These are phyloP conservation scores for Diospyros kaki DNA, from an alignment of 148 eudicot genomes.

Conservation along the genomic window DNA sequence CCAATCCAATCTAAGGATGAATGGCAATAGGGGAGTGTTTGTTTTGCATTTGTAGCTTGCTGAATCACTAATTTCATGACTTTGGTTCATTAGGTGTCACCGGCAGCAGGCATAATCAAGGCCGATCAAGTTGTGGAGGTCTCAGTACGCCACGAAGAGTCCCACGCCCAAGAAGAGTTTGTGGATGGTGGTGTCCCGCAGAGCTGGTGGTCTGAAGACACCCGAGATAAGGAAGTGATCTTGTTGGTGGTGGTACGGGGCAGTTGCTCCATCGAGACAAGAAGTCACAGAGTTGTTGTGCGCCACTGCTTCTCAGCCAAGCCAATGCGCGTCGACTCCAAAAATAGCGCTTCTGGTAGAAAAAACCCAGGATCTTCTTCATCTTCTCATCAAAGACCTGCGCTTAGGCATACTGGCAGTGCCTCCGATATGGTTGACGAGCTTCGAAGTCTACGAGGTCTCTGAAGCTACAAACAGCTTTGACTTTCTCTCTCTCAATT, in stretches of 20 bases:
- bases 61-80: background rate
- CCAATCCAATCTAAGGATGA: background rate
- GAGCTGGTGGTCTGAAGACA: conserved; percentile 83
- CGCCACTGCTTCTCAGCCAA: conserved; percentile 58
- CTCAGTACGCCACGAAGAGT: conserved; percentile 61
- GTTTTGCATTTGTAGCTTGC: background rate
- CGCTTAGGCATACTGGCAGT: conserved; percentile 28
- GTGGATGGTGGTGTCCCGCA: conserved; percentile 68
- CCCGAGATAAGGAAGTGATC: conserved; percentile 63
- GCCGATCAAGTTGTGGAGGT: conserved; percentile 69
- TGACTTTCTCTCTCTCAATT: no score
- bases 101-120: conserved; percentile 67
- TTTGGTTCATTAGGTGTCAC: conserved; percentile 46
- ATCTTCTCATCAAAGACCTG: conserved; percentile 29
- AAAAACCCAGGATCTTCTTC: conserved; percentile 31
- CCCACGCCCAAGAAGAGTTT: conserved; percentile 51
- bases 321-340: conserved; percentile 39
- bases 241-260: conserved; percentile 48
- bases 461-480: conserved; percentile 8
- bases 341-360: conserved; percentile 37
- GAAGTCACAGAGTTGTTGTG: conserved; percentile 43
- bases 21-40: background rate
- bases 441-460: conserved; percentile 13
- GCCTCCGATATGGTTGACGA: conserved; percentile 29
- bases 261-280: conserved; percentile 42